Evolutionary conservation across 2,329 filamentous ascomycete species (phyloP), one percentile per base, ranked within the genome.

Genomic region (Emergomyces africanus): DNA sequence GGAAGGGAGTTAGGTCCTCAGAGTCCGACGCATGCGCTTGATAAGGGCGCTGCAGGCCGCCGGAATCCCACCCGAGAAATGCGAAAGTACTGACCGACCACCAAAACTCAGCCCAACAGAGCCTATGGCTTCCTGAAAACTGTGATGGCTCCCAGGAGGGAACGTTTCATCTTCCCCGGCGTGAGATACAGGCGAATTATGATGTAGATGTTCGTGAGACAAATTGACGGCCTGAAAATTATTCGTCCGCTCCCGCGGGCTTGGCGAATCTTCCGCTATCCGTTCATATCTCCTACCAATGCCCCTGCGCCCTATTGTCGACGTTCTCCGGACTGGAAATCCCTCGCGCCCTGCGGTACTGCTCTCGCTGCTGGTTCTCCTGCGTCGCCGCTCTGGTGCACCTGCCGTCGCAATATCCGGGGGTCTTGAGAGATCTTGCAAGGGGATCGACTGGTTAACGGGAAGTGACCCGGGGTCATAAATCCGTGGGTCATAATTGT

Each of bases 391-490:
- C 61, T 62, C 58, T 53, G 66, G 65, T 30, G 68, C 70, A 35
- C 67, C 69, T 20, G 65, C 60, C 39, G 63, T 64, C 54, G 60
- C 62, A 30, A 61, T 64, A 58, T 70, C 71, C 39, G 71, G 70
- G 30, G 71, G 69, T 60, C 72, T 70, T 14, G 76, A 75, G 41
- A 88, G 76, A 66, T 86, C 82, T 71, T 85, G 85, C 60, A 92
- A 77, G 61, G 87, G 87, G 74, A 94, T 91, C 62, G 86, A 85
- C 58, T 74, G 72, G 60, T 68, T 62, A n/a, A 63, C 62, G 25
- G 66, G 62, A 57, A 63, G 62, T 57, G 64, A 64, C 44, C 70
- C 66, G 61, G 64, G 64, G 64, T 65, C 66, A 62, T 70, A 68
- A 65, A 39, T 25, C 33, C 50, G 28, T 20, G 30, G 20, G 50